These are phyloP conservation scores for Fraxinus baroniana DNA, from an alignment of 305 asterid species.

Conservation along the genomic window DNA sequence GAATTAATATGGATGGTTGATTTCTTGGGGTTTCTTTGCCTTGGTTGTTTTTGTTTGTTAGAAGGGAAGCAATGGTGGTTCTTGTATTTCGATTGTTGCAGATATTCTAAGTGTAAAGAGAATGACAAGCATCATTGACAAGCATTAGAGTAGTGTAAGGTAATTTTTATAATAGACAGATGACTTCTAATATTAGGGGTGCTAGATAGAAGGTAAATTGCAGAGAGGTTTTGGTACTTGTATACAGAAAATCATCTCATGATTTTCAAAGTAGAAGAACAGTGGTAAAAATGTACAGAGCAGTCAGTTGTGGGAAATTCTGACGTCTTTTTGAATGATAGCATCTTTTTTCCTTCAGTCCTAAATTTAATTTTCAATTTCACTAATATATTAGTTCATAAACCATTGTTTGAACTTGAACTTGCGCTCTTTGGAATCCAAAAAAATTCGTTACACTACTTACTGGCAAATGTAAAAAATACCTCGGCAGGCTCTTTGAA, in stretches of 20 bases:
- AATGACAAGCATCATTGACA: neutral
- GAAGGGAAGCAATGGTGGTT: neutral
- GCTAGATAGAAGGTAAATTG: slow-evolving; percentile 19
- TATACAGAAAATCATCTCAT: slow-evolving; percentile 24
- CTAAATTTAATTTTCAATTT: neutral
- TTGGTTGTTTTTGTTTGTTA: neutral
- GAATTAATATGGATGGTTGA: neutral
- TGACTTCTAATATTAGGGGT: slow-evolving; percentile 18
- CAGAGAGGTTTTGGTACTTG: slow-evolving; percentile 11
- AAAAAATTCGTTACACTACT: neutral
- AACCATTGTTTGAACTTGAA: too few relatives aligned
- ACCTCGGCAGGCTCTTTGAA: neutral
- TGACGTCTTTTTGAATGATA: neutral
- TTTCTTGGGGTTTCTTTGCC: neutral
- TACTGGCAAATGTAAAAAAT: neutral
- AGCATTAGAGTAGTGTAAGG: neutral
- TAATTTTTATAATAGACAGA: neutral
- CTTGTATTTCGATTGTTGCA: neutral
- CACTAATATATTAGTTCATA: neutral
- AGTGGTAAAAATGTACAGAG: slow-evolving; percentile 28
- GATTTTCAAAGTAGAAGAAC: slow-evolving; percentile 23
- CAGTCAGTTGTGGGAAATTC: neutral
- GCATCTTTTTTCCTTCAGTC: neutral
- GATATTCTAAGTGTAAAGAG: neutral
- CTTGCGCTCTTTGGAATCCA: neutral